Conservation (phyloP, 169 alveolate genomes). For the Cryptosporidium xiaoi region DNA sequence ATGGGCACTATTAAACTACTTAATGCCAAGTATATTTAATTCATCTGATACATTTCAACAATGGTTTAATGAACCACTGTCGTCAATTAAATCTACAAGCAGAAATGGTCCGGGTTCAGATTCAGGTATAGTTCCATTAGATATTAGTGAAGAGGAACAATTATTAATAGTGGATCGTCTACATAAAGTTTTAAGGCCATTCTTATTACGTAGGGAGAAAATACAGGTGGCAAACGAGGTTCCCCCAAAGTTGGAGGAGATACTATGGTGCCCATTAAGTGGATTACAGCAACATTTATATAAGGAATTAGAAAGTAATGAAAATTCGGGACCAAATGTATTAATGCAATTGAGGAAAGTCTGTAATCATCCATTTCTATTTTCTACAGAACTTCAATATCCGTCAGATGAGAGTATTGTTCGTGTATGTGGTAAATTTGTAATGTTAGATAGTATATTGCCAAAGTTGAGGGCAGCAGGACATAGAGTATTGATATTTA, state of each 20-base stretch:
- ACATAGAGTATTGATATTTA: constrained; percentile 92
- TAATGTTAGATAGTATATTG: constrained; percentile 89
- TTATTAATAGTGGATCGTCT: constrained; percentile 88
- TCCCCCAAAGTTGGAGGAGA: constrained; percentile 91
- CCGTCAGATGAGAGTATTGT: constrained; percentile 88
- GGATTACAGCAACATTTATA: constrained; percentile 87
- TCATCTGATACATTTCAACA: constrained; percentile 92
- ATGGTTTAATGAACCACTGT: constrained; percentile 91
- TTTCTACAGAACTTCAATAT: constrained; percentile 85
- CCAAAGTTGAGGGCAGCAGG: constrained; percentile 89
- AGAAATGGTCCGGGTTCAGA: constrained; percentile 83
- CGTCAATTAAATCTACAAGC: constrained; percentile 77
- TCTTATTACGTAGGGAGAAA: constrained; percentile 92
- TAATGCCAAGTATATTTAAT: constrained; percentile 89
- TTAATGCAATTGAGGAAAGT: constrained; percentile 92
- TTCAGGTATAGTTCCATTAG: constrained; percentile 84
- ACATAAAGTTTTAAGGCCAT: constrained; percentile 93
- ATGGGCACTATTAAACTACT: constrained; percentile 90
- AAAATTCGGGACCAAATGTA: constrained; percentile 86
- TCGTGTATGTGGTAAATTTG: constrained; percentile 92
- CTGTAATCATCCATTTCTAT: constrained; percentile 94
- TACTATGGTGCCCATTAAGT: constrained; percentile 89
- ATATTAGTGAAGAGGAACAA: constrained; percentile 90
- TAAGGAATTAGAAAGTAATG: constrained; percentile 84
- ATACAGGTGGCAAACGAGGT: constrained; percentile 93